A percentile compares a stretch with the other conserved stretches of the same genome.
phyloP scores from a whole-genome alignment of 2,329 filamentous ascomycete genomes.

The Dendrostoma leiphaemia region DNA sequence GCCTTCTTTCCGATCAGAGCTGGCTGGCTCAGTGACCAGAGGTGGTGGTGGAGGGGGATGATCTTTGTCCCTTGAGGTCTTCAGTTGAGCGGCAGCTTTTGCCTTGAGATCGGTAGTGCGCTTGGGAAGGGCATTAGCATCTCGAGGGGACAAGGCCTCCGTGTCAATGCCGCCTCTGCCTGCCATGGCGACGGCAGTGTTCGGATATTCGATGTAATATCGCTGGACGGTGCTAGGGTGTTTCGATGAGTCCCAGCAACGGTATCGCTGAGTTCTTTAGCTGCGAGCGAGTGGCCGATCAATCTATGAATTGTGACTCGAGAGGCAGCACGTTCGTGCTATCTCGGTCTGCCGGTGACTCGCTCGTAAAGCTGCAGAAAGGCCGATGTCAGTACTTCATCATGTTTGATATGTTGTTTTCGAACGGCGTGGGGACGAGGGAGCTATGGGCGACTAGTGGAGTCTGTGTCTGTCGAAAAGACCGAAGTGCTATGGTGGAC shows the following conservation, averaged over 20 bases:
- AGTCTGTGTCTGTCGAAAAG: neutral
- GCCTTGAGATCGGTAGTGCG: constrained; percentile 51
- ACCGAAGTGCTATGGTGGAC: neutral
- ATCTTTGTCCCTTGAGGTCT: constrained; percentile 62
- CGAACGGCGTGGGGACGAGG: neutral
- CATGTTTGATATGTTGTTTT: neutral
- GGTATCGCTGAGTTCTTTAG: neutral
- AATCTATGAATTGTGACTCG: neutral
- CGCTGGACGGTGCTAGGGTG: neutral
- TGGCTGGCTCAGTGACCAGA: constrained; percentile 60
- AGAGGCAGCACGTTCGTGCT: neutral
- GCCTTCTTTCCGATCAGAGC: constrained; percentile 66
- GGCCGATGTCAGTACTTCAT: neutral
- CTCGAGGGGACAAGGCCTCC: constrained; percentile 64
- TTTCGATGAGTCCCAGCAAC: neutral
- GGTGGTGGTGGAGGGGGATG: constrained; percentile 63
- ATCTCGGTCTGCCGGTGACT: constrained; percentile 5
- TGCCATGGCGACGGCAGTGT: constrained; percentile 39
- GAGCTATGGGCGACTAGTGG: neutral
- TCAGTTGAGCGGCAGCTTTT: constrained; percentile 51
- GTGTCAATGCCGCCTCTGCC: constrained; percentile 45
- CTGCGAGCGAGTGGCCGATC: constrained; percentile 6
- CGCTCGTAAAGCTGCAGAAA: constrained; percentile 1
- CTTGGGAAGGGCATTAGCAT: constrained; percentile 59
- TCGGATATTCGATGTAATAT: neutral